These are phyloP conservation scores for Colletotrichum caudatum DNA, from an alignment of 2,329 filamentous ascomycete genomes.

Conservation along the genomic window DNA sequence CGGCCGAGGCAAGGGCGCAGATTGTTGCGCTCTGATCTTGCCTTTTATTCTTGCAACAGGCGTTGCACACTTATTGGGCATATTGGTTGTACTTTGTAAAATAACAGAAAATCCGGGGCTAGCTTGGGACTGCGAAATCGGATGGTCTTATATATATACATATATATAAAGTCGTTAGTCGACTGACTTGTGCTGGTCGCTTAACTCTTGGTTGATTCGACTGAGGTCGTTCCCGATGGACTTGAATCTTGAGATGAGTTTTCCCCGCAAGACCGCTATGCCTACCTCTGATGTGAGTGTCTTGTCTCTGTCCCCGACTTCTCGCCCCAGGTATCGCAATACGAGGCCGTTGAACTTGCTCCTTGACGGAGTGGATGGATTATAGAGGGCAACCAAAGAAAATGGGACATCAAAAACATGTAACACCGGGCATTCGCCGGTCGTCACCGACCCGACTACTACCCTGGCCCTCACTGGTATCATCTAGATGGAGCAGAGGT, in stretches of 20 bases:
- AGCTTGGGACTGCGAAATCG: conserved; percentile 26
- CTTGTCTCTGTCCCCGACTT: neutral
- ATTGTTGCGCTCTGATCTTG: conserved; percentile 2
- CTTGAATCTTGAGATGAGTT: too few relatives aligned
- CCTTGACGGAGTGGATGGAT: neutral
- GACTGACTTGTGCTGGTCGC: neutral
- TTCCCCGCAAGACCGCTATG: neutral
- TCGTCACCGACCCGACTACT: conserved; percentile 18
- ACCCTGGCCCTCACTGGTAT: conserved; percentile 11
- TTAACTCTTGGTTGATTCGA: neutral
- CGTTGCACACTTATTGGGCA: conserved; percentile 23
- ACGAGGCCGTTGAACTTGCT: neutral
- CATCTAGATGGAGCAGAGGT: neutral
- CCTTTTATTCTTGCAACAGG: conserved; percentile 10
- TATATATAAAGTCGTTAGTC: neutral
- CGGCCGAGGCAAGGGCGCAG: conserved; percentile 8
- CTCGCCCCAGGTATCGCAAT: neutral
- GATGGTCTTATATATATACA: neutral
- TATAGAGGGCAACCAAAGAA: neutral
- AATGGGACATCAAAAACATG: neutral
- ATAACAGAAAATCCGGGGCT: conserved; percentile 33
- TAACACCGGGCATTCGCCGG: conserved; percentile 8
- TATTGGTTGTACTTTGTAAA: conserved; percentile 36
- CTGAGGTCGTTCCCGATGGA: neutral
- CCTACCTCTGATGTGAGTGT: neutral